These are phyloP conservation scores for Arthrocladium fulminans DNA, from an alignment of 2,329 filamentous ascomycete species.

Conservation along the genomic window DNA sequence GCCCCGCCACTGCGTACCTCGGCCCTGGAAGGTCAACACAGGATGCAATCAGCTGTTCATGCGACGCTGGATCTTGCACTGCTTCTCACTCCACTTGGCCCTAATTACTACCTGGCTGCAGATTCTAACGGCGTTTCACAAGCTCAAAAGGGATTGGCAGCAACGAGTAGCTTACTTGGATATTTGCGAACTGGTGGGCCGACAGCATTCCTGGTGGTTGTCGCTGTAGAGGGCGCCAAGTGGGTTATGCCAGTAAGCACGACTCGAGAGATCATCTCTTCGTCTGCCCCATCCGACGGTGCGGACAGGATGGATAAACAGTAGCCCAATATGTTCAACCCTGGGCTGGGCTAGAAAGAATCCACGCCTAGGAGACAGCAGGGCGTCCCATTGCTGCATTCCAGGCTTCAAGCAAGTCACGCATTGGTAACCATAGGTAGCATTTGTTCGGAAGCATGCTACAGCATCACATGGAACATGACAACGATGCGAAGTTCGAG, in stretches of 20 bases:
- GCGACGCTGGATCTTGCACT: constrained; percentile 12
- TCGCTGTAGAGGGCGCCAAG: constrained; percentile 15
- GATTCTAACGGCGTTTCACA: constrained; percentile 13
- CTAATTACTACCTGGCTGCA: constrained; percentile 13
- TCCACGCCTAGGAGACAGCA: too few relatives aligned
- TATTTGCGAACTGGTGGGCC: constrained; percentile 19
- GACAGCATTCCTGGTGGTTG: constrained; percentile 15
- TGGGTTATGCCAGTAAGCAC: constrained; percentile 13
- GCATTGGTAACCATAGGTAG: too few relatives aligned
- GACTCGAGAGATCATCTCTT: not conserved
- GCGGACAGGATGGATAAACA: not conserved
- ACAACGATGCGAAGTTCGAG: too few relatives aligned
- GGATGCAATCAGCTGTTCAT: constrained; percentile 13
- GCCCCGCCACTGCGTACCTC: not conserved
- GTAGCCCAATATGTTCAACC: constrained; percentile 17
- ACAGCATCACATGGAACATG: too few relatives aligned
- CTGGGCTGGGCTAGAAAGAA: constrained; percentile 19
- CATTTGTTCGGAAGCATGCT: too few relatives aligned
- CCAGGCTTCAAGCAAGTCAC: too few relatives aligned
- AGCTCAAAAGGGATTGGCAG: constrained; percentile 12
- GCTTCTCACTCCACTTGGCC: constrained; percentile 13
- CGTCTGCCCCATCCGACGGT: not conserved
- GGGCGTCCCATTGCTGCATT: too few relatives aligned
- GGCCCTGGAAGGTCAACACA: not conserved
- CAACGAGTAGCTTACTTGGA: constrained; percentile 1